phyloP scores from a whole-genome alignment of 2,329 filamentous ascomycete species.

The Cyphellophora europaea region DNA sequence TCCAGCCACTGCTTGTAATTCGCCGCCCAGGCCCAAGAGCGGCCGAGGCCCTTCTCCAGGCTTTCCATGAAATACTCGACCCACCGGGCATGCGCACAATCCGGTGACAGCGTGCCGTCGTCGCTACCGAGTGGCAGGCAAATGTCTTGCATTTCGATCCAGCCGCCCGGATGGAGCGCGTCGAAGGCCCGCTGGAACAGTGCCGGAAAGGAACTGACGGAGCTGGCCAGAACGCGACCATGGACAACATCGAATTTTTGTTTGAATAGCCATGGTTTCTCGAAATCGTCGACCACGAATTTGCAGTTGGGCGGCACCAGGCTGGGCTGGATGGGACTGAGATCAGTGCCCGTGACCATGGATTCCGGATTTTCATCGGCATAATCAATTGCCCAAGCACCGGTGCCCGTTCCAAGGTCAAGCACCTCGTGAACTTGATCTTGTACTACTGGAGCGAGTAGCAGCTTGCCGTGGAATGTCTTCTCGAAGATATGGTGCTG shows the following conservation, averaged over 20 bases:
- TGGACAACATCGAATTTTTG: slow-evolving; percentile 21
- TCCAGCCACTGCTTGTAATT: slow-evolving; percentile 19
- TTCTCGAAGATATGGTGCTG: slow-evolving; percentile 7
- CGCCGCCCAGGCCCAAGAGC: slow-evolving; percentile 11
- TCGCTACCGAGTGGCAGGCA: slow-evolving; percentile 18
- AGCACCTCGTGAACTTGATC: slow-evolving; percentile 7
- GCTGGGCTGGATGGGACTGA: slow-evolving; percentile 14
- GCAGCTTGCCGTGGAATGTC: slow-evolving; percentile 6
- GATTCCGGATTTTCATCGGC: slow-evolving; percentile 17
- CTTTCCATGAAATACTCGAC: slow-evolving; percentile 19
- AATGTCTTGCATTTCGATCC: slow-evolving; percentile 32
- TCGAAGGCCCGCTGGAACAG: slow-evolving; percentile 17
- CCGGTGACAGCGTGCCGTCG: slow-evolving; percentile 4
- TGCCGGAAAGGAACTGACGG: slow-evolving; percentile 28
- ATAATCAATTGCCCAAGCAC: slow-evolving; percentile 15
- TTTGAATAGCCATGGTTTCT: slow-evolving; percentile 15
- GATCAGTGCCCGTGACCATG: slow-evolving; percentile 15
- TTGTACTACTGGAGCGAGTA: slow-evolving; percentile 5
- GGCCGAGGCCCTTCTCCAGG: slow-evolving; percentile 10
- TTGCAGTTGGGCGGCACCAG: slow-evolving; percentile 22
- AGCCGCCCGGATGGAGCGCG: slow-evolving; percentile 23
- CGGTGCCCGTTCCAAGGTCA: slow-evolving; percentile 15
- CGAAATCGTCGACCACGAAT: slow-evolving; percentile 24
- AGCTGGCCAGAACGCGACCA: slow-evolving; percentile 21
- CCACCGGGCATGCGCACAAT: slow-evolving; percentile 21